phyloP scores from a whole-genome alignment of 192 early-diverging fungal species.

The Entophlyctis helioformis region DNA sequence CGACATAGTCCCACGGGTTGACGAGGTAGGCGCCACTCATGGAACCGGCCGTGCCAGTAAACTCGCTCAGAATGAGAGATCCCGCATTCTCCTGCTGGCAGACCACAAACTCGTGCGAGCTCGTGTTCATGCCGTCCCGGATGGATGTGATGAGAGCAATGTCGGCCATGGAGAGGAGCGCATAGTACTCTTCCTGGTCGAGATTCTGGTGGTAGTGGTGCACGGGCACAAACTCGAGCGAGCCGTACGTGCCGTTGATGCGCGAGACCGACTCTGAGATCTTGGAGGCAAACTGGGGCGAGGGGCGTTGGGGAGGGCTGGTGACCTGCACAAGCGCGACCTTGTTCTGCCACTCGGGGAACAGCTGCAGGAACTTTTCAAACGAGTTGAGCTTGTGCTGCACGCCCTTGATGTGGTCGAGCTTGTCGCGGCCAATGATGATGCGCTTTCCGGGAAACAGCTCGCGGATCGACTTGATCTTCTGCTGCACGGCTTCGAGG shows the following conservation, averaged over 20 bases:
- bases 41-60: constrained; percentile 89
- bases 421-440: constrained; percentile 91
- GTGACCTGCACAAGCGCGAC: constrained; percentile 95
- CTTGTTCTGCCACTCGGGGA: constrained; percentile 86
- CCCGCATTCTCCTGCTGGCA: constrained; percentile 79
- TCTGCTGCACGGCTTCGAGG: constrained; percentile 50
- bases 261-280: constrained; percentile 81
- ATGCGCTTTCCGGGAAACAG: constrained; percentile 82
- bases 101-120: constrained; percentile 84
- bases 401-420: constrained; percentile 90
- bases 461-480: constrained; percentile 68
- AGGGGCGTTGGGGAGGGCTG: constrained; percentile 59
- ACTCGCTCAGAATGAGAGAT: constrained; percentile 88
- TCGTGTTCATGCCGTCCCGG: constrained; percentile 97
- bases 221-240: constrained; percentile 91
- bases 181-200: constrained; percentile 92
- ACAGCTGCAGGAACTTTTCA: constrained; percentile 79
- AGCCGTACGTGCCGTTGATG: constrained; percentile 92
- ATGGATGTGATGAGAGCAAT: constrained; percentile 82
- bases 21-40: constrained; percentile 77
- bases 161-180: constrained; percentile 85
- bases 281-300: constrained; percentile 53
- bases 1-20: constrained; percentile 90
- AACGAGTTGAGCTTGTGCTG: constrained; percentile 91
- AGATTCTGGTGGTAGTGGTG: constrained; percentile 85